Evolutionary conservation across 106 monocot species (phyloP).

Genomic region (Phalaenopsis aphrodite): DNA sequence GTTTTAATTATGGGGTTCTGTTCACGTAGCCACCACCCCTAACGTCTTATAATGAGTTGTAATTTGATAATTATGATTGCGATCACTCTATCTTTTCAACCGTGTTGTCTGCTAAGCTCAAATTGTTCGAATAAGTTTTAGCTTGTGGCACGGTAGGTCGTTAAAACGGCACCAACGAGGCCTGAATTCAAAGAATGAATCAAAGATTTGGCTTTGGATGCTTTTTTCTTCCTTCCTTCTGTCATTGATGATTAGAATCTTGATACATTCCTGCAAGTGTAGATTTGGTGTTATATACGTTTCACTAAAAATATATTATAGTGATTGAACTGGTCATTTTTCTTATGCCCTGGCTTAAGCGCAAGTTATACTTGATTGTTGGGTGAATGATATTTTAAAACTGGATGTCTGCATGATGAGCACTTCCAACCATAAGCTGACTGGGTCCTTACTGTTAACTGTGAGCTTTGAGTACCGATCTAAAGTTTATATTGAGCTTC

Average conservation of each 20-base stretch:
- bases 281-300: not conserved
- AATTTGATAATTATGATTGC: no score
- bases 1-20: not conserved
- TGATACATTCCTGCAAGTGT: not conserved
- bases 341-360: not conserved
- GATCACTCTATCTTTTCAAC: no score
- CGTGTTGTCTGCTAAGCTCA: no score
- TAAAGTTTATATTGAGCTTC: not conserved
- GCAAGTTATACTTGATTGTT: not conserved
- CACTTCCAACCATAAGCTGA: not conserved
- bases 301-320: not conserved
- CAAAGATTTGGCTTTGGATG: not conserved
- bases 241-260: not conserved
- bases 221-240: not conserved
- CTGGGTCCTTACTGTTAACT: not conserved
- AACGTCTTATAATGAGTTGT: no score
- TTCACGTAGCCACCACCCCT: not conserved
- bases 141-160: no score
- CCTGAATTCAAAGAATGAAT: not conserved
- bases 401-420: not conserved
- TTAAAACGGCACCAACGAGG: not conserved
- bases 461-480: not conserved
- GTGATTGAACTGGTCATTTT: not conserved
- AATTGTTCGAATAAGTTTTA: no score
- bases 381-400: not conserved